Percentiles rank a stretch among this genome's conserved stretches.
Conservation (phyloP, 352 stramenopile genomes). For the Globisporangium paroecandrum region DNA sequence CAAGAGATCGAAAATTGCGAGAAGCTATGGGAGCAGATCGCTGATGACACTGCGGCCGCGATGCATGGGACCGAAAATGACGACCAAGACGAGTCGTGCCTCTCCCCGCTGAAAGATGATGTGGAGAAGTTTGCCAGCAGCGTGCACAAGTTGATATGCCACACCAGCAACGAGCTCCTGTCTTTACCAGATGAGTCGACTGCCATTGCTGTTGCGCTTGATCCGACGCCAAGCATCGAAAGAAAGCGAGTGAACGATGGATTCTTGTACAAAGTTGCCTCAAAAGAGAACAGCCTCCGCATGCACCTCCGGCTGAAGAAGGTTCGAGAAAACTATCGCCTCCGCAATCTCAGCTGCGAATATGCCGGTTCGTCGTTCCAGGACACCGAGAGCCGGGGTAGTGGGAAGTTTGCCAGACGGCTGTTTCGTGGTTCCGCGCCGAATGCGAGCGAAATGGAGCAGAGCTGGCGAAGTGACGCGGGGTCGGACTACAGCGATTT, state of each 20-base stretch:
- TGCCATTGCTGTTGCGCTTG: neutral
- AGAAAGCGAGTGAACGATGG: slow-evolving; percentile 21
- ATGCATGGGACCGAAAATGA: slow-evolving; percentile 27
- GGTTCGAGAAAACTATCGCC: slow-evolving; percentile 60
- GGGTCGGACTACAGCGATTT: slow-evolving; percentile 80
- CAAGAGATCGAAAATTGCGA: slow-evolving; percentile 54
- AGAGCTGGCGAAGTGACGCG: slow-evolving; percentile 67
- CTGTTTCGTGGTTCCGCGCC: slow-evolving; percentile 29
- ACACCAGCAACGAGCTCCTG: neutral
- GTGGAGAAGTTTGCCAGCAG: slow-evolving; percentile 75
- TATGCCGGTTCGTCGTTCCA: slow-evolving; percentile 39
- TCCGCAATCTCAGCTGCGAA: slow-evolving; percentile 65
- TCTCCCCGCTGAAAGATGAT: slow-evolving; percentile 64
- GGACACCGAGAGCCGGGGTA: slow-evolving; percentile 43
- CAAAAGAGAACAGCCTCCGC: slow-evolving; percentile 63
- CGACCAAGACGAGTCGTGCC: slow-evolving; percentile 33
- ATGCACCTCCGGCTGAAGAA: slow-evolving; percentile 74
- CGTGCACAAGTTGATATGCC: slow-evolving; percentile 63
- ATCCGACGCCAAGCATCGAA: neutral
- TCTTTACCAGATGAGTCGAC: neutral
- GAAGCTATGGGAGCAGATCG: slow-evolving; percentile 52
- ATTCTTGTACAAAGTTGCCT: slow-evolving; percentile 59
- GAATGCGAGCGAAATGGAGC: slow-evolving; percentile 32
- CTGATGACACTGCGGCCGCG: slow-evolving; percentile 32
- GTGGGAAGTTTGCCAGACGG: slow-evolving; percentile 25